A percentile compares a stretch with the other conserved stretches of the same genome.
Evolutionary conservation across 164 flowering plant species (phyloP).

Genomic region (Piper longum): DNA sequence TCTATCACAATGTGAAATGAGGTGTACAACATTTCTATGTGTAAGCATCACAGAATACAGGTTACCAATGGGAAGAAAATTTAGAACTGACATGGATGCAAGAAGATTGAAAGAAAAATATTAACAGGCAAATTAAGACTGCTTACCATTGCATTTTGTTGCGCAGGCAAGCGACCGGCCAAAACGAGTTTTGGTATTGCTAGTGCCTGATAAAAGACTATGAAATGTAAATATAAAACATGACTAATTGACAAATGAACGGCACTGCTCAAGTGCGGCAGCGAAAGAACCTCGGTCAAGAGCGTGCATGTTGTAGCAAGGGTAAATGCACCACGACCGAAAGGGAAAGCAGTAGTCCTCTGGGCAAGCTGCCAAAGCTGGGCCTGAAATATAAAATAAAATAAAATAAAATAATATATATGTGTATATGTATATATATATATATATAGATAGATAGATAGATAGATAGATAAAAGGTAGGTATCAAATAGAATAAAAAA

Average conservation of each 20-base stretch:
- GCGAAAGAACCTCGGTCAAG: conserved; percentile 67
- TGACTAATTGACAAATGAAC: not conserved
- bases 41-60: not conserved
- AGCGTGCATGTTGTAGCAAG: conserved; percentile 79
- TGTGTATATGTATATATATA: too few species aligned
- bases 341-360: conserved; percentile 84
- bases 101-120: not conserved
- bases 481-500: too few species aligned
- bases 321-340: conserved; percentile 97
- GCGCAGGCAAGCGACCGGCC: conserved; percentile 96
- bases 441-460: too few species aligned
- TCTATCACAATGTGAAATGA: too few species aligned
- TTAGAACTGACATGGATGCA: not conserved
- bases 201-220: conserved; percentile 48
- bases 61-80: not conserved
- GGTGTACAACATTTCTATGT: too few species aligned
- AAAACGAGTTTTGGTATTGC: conserved; percentile 83
- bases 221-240: not conserved
- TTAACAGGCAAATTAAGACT: not conserved
- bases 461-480: too few species aligned
- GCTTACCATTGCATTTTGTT: conserved; percentile 96
- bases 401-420: not conserved
- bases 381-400: conserved; percentile 27
- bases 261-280: not conserved
- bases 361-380: conserved; percentile 97